Base-by-base conservation (phyloP, 768 basidiomycete genomes). In the Pisolithus orientalis region DNA sequence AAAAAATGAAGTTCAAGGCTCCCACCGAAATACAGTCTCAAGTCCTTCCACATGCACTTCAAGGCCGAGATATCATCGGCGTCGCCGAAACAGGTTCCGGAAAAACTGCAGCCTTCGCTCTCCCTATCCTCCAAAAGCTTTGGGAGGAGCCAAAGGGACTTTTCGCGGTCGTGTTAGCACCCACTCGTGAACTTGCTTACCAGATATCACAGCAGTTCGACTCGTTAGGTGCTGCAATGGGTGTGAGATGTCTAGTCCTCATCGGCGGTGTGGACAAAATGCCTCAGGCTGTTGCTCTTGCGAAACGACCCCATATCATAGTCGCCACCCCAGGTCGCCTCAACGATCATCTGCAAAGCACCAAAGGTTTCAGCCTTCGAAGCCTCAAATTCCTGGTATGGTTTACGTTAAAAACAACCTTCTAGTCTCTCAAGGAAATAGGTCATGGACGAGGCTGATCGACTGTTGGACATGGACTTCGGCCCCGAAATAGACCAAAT, bases 201-300 rank as follows among this genome's bases (percentile, higher is more conserved):
- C 96, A 99, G 71, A 99, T 99, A 64, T 85, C 92, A n/a, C 89
- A 97, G 59, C 93, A 95, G 63, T 92, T 99, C 62, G 90, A 94
- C 59, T 80, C 90, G 2, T 73, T 99, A 34, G 96, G 96, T 7
- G 84, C 91, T 25, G 79, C 87, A 10, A 93, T 98, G 78, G 96
- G 95, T 29, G 94, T 92, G 6, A 82, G 96, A 34, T 90, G 88
- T 63, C 82, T 84, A 0, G 90, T 93, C 10, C 80, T 99, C 55
- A 90, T 98, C n/a, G 96, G 96, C 62, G 96, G 96, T 24, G 83
- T 94, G 76, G 91, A 95, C 61, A 86, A 83, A 71, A 87, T 94
- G 68, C 75, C 85, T 1, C 96, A 99, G 66, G 82, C 90, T 32
- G 87, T 98, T 57, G 89, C 90, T 5, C 78, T 98, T 48, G 91